Base-by-base conservation (phyloP, 176 grass and related monocot species). In the Elymus sibiricus region DNA sequence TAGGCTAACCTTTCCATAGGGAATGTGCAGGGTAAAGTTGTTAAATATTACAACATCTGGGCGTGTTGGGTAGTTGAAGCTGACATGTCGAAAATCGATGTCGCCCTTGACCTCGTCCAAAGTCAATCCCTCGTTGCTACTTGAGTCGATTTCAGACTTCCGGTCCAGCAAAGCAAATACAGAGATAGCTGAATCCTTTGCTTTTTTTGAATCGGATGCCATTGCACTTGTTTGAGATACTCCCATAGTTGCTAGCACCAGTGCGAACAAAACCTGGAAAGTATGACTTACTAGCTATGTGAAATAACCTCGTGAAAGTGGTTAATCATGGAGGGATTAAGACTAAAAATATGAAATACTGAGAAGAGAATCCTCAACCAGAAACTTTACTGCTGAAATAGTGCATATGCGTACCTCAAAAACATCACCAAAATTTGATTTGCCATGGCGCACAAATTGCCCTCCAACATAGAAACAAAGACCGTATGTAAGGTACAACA, bases 391-490 rank as follows among this genome's bases (percentile, higher is more conserved):
- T 61, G 2, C 22, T 40, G 19, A 60, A 75, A 46, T 46, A 34
- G 9, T 43, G 26, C 43, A 58, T 44, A 67, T 84, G 34, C 76
- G 44, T 56, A 94, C 93, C 90, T 90, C 83, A 65, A 95, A 95
- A 49, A 95, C 85, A 24, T 86, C 87, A 7, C 46, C 44, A 82
- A 92, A 95, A 64, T 82, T 84, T 39, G 87, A 44, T 64, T 85
- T 82, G 0, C 69, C 83, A 21, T 95, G 80, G 29, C 80, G 81
- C 34, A 90, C 82, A 3, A 95, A 92, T 44, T 80, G 85, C 9
- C 38, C 93, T 78, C 93, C 93, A 11, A 95, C 74, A 35, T 95
- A 95, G 82, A 95, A 95, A 62, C 87, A 90, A 60, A 95, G 90
- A 21, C 81, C 82, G 37, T 90, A 95, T 4, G 87, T 85, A 21